Evolutionary conservation across 1,284 basidiomycete species (phyloP).

Genomic region (Rhodotorula sp.): DNA sequence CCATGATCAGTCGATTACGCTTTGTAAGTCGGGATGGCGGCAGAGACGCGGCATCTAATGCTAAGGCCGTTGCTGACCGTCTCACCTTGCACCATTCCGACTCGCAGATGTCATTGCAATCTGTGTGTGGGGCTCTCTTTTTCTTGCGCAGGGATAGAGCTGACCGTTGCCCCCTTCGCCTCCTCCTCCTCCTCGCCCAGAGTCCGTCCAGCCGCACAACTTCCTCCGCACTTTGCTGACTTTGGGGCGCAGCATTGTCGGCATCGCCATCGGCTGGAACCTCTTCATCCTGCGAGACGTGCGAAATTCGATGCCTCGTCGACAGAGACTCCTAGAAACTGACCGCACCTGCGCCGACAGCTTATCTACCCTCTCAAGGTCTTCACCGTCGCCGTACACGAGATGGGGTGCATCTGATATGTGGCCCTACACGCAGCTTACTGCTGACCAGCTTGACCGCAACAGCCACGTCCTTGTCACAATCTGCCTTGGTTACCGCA

Average conservation of each 20-base stretch:
- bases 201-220: neutral
- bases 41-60: neutral
- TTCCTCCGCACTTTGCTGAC: neutral
- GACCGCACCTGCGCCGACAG: neutral
- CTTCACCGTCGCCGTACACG: slow-evolving; percentile 42
- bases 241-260: slow-evolving; percentile 27
- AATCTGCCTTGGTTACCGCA: slow-evolving; percentile 20
- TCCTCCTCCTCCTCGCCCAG: neutral
- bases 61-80: too few relatives aligned
- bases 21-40: slow-evolving; percentile 17
- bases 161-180: too few relatives aligned
- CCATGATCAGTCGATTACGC: slow-evolving; percentile 35
- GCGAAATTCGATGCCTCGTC: neutral
- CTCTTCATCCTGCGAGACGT: slow-evolving; percentile 39
- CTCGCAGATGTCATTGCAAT: slow-evolving; percentile 35
- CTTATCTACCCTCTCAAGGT: slow-evolving; percentile 44
- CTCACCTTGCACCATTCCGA: too few relatives aligned
- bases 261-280: slow-evolving; percentile 44
- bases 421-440: too few relatives aligned
- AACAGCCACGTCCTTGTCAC: slow-evolving; percentile 25
- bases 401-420: slow-evolving; percentile 27
- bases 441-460: neutral
- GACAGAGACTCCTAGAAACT: fast-evolving
- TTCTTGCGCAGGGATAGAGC: neutral
- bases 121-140: slow-evolving; percentile 5